Base-by-base conservation (phyloP, 345 rosid genomes). In the Garcia nutans region DNA sequence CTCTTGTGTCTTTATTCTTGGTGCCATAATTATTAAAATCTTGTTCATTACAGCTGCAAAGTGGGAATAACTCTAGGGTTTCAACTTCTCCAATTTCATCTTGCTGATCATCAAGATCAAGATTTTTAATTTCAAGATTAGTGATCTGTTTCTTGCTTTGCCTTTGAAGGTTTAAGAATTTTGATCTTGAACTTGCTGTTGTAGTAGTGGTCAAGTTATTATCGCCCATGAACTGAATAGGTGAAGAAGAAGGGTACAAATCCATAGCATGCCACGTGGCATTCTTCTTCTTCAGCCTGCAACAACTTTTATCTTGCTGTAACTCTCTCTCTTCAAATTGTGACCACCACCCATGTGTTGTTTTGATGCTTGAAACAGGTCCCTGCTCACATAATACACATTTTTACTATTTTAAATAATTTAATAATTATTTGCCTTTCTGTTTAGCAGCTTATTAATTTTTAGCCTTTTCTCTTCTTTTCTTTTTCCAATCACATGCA, bases 61-160 rank as follows among this genome's bases (percentile, higher is more conserved):
- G 81, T 44, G 94, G 94, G 72, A 90, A 90, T 72, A 90, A 88
- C 82, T 86, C 77, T 28, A 90, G 85, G 6, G 92, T 87, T 73
- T 78, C 80, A 9, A 81, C 73, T 65, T 83, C 88, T 44, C 82
- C 82, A 63, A 44, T 75, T 45, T 86, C 70, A 42, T 74, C 81
- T 2, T 72, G 77, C 42, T 63, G 31, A 28, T 28, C n/a, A n/a
- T n/a, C n/a, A n/a, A n/a, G n/a, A n/a, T 28, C 82, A 12, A 45
- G 23, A n/a, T 83, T 71, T 37, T 37, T 37, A 37, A 37, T 37
- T 37, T 37, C 41, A 37, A 37, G 41, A 37, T 37, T 1, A 28
- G 1, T 28, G 31, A 28, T 37, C 41, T 37, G 41, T 64, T 13
- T 58, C 22, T 62, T 73, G 73, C 65, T 75, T 42, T 56, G 23